Evolutionary conservation across 2,329 filamentous ascomycete genomes (phyloP), one percentile per base, ranked within the genome.

Genomic region (Diaporthe longicolla): DNA sequence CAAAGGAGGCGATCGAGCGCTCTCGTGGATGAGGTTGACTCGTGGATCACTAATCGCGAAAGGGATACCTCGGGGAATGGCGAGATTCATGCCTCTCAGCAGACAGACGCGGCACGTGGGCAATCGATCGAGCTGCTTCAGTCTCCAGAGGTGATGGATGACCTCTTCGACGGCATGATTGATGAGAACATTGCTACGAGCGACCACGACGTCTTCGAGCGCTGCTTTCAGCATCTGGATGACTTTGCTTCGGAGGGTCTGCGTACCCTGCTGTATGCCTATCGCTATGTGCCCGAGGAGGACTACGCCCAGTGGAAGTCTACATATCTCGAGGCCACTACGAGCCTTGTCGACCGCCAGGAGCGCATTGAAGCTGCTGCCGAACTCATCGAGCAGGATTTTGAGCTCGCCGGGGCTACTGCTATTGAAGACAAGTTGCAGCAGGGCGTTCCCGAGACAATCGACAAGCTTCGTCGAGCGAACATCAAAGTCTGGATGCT

Each of bases 401-500:
- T 98, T 24, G 94, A 97, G 74, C 89, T 98, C 13, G 91, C 93
- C 5, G 95, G 95, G 6, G 95, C 94, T 0, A 97, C 95, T 1
- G 95, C 95, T 5, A 98, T 98, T 75, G 95, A 98, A 83, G 95
- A 98, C 81, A 97, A 97, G 82, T 87, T 98, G 43, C 95, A 98
- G 81, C 90, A 93, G 73, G 95, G 95, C 9, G 95, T 98, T 0
- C 95, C 95, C 0, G 95, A 97, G 80, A 94, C 95, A 0, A 97
- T 98, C 74, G 95, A 98, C 82, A 97, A 96, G 83, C 87, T 98
- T 21, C 90, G 94, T 52, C 89, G 95, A 29, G 95, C 95, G 1
- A 95, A 95, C 76, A 97, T 98, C 85, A 97, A 97, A 82, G 91
- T 98, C 77, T 98, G 95, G 95, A 98, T 98, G 95, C 87, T 98